These are phyloP conservation scores for Helicosporidium sp. DNA, from an alignment of 139 green algal genomes.

Conservation along the genomic window DNA sequence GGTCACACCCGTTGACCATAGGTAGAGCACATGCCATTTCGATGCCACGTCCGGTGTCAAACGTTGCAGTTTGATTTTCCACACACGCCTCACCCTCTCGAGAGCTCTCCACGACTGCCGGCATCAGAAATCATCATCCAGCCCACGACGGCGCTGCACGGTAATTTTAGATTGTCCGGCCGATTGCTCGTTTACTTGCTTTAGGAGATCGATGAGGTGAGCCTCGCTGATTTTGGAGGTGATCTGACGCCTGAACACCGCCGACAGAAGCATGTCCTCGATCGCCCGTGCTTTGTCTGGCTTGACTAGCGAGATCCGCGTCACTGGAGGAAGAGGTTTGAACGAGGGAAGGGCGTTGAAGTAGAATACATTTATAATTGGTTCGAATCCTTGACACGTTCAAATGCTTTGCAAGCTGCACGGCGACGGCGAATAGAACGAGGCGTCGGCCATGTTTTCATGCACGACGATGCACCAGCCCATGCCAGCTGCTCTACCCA, in stretches of 20 bases:
- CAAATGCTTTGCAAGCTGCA: background rate
- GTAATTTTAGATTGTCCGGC: constrained; percentile 42
- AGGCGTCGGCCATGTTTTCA: no score
- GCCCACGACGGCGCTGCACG: constrained; percentile 41
- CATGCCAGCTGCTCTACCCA: constrained; percentile 19
- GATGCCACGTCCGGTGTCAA: background rate
- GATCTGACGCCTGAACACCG: constrained; percentile 51
- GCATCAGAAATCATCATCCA: constrained; percentile 52
- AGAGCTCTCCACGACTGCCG: no score
- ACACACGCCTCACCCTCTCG: background rate
- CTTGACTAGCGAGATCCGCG: constrained; percentile 81
- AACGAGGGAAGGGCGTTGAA: background rate
- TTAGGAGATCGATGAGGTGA: constrained; percentile 54
- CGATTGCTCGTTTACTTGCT: constrained; percentile 58
- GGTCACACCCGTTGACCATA: no score
- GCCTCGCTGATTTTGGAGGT: constrained; percentile 60
- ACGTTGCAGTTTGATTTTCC: background rate
- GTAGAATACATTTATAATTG: background rate
- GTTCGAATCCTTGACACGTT: background rate
- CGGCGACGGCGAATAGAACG: background rate
- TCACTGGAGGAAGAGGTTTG: constrained; percentile 30
- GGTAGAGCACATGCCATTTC: no score
- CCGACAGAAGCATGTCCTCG: constrained; percentile 71
- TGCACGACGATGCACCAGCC: no score
- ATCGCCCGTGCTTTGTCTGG: constrained; percentile 77